Evolutionary conservation across 2,329 filamentous ascomycete genomes (phyloP), one percentile per base, ranked within the genome.

Genomic region (Penicillium sp.): DNA sequence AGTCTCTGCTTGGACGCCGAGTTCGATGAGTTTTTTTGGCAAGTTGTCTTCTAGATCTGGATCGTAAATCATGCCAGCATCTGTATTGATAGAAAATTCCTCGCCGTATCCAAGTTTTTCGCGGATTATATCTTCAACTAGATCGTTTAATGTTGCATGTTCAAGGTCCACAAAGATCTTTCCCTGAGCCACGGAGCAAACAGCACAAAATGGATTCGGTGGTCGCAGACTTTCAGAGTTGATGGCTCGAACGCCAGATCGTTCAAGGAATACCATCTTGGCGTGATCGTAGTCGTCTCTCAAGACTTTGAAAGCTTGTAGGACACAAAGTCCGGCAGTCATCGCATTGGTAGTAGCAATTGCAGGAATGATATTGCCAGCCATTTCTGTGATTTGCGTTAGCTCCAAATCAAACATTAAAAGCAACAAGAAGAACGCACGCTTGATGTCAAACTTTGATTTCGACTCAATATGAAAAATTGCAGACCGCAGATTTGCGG

Each of bases 271-370:
- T 12, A 96, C 81, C 84, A 87, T 59, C 52, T 59, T 59, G 0
- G 87, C 86, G 64, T 85, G 83, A 33, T 80, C 75, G 58, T 87
- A 87, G 49, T 92, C 84, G 20, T 85, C 83, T 66, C 81, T 87
- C 57, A 99, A 77, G 23, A 97, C 87, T 72, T 97, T 97, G 79
- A 95, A 94, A 0, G 92, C 87, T 71, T 97, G 88, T 24, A 99
- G 77, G 6, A 97, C 91, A 68, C 92, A 97, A 9, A 99, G 81
- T 12, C 91, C 89, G 16, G 94, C 94, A 1, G 94, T 93, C 71
- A 97, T 96, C 16, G 94, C 94, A 71, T 99, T 99, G 0, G 94
- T 97, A 0, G 94, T 99, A 5, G 94, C 94, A 68, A 99, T 99
- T 1, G 94, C 94, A 1, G 94, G 94, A 60, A 99, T 99, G 66